Evolutionary conservation across 768 basidiomycete genomes (phyloP).

Genomic region (Agaricus sinodeliciosus): DNA sequence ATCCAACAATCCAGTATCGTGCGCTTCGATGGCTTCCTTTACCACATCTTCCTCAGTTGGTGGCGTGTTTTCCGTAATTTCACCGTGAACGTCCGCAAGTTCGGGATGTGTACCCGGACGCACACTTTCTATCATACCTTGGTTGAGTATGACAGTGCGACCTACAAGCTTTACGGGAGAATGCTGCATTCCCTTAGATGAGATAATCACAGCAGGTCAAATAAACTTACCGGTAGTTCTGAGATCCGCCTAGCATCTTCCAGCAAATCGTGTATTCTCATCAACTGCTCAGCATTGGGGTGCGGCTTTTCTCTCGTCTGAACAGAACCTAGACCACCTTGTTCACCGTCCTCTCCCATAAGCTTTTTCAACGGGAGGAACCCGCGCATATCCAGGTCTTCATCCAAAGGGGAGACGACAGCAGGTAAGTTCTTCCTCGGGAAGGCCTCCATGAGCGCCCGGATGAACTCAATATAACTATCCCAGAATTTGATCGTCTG

Average conservation of each 20-base stretch:
- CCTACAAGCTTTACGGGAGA: slow-evolving; percentile 32
- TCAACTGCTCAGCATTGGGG: slow-evolving; percentile 93
- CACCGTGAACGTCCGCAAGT: slow-evolving; percentile 22
- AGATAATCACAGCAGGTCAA: neutral
- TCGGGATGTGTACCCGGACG: slow-evolving; percentile 12
- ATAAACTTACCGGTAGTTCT: slow-evolving; percentile 45
- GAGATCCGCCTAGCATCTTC: slow-evolving; percentile 60
- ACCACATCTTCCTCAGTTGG: slow-evolving; percentile 83
- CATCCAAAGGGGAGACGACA: slow-evolving; percentile 65
- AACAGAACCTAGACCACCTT: slow-evolving; percentile 15
- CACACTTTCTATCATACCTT: slow-evolving; percentile 22
- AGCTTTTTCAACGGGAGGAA: slow-evolving; percentile 75
- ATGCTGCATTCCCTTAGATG: slow-evolving; percentile 23
- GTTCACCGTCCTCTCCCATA: slow-evolving; percentile 32
- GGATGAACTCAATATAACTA: slow-evolving; percentile 60
- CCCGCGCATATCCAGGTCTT: slow-evolving; percentile 85
- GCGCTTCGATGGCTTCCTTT: slow-evolving; percentile 51
- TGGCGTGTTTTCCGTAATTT: slow-evolving; percentile 62
- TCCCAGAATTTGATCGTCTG: slow-evolving; percentile 61
- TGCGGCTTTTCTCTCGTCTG: slow-evolving; percentile 42
- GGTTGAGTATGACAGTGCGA: slow-evolving; percentile 27
- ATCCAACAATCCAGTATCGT: slow-evolving; percentile 34
- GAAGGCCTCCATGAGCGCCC: slow-evolving; percentile 57
- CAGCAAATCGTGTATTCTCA: slow-evolving; percentile 85
- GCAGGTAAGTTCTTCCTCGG: slow-evolving; percentile 55